These are phyloP conservation scores for Berkeleyomyces rouxiae DNA, from an alignment of 2,329 filamentous ascomycete genomes.

Conservation along the genomic window DNA sequence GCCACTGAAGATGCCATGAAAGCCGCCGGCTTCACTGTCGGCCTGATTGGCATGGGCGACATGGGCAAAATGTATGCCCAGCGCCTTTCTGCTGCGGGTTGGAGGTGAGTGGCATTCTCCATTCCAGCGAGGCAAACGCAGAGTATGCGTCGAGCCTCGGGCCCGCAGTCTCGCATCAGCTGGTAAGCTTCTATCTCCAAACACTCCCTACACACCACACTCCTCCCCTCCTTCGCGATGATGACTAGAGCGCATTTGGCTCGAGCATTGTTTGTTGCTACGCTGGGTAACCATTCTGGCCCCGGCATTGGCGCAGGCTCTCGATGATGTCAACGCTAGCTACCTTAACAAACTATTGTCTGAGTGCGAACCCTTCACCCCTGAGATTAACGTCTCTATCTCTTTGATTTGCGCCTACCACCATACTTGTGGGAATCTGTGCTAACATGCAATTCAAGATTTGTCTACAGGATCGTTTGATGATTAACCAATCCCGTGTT, in stretches of 20 bases:
- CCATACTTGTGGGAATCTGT: background rate
- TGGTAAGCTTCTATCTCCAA: slow-evolving; percentile 23
- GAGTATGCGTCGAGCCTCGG: background rate
- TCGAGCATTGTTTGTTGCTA: slow-evolving; percentile 70
- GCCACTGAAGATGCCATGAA: slow-evolving; percentile 29
- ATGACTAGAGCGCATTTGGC: slow-evolving; percentile 99
- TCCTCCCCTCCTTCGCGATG: slow-evolving; percentile 34
- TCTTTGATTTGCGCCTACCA: background rate
- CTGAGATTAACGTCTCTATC: background rate
- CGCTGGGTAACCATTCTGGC: slow-evolving; percentile 62
- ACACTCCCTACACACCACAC: background rate
- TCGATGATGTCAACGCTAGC: slow-evolving; percentile 99
- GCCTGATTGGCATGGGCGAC: slow-evolving; percentile 96
- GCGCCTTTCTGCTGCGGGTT: slow-evolving; percentile 75
- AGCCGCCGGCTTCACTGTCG: slow-evolving; percentile 49
- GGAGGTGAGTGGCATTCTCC: slow-evolving; percentile 52
- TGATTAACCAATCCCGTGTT: slow-evolving; percentile 5
- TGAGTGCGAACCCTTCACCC: slow-evolving; percentile 35
- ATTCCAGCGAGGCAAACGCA: slow-evolving; percentile 8
- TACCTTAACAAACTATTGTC: slow-evolving; percentile 75
- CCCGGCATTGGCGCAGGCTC: slow-evolving; percentile 41
- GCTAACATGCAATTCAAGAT: slow-evolving; percentile 9
- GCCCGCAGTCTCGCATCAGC: slow-evolving; percentile 16
- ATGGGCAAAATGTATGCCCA: slow-evolving; percentile 99
- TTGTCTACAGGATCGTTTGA: background rate